A percentile compares a stretch with the other conserved stretches of the same genome.
These are phyloP conservation scores for Malus orientalis DNA, from an alignment of 306 rosid genomes.

Conservation along the genomic window DNA sequence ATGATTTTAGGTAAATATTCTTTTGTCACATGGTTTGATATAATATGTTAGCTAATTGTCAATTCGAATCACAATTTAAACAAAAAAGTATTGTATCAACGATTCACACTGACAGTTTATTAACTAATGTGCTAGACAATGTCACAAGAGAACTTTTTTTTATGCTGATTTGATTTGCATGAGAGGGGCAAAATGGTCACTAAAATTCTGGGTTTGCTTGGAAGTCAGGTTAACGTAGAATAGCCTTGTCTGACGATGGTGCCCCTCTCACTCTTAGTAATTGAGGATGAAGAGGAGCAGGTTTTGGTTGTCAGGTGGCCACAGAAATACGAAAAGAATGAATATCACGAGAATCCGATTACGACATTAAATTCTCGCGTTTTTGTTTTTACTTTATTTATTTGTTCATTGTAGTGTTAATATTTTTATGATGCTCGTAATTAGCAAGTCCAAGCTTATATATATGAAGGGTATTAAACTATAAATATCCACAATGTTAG, in stretches of 20 bases:
- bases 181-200: conserved; percentile 23
- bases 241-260: conserved; percentile 21
- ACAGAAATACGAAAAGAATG: conserved; percentile 41
- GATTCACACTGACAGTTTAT: no score
- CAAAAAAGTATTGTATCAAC: background rate
- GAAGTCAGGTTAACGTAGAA: conserved; percentile 26
- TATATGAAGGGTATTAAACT: background rate
- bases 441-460: background rate
- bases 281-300: background rate
- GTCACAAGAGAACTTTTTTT: no score
- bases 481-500: background rate
- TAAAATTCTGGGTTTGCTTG: conserved; percentile 4
- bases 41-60: background rate
- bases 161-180: background rate
- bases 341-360: conserved; percentile 56
- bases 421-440: background rate
- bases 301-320: conserved; percentile 34
- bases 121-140: no score
- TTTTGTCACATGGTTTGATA: background rate
- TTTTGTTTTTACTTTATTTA: background rate
- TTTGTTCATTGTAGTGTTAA: background rate
- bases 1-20: background rate
- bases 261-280: background rate
- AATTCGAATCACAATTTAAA: background rate
- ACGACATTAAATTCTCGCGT: conserved; percentile 7